Evolutionary conservation across 2,329 filamentous ascomycete genomes (phyloP), one percentile per base, ranked within the genome.

Genomic region (Juglanconis oblonga): DNA sequence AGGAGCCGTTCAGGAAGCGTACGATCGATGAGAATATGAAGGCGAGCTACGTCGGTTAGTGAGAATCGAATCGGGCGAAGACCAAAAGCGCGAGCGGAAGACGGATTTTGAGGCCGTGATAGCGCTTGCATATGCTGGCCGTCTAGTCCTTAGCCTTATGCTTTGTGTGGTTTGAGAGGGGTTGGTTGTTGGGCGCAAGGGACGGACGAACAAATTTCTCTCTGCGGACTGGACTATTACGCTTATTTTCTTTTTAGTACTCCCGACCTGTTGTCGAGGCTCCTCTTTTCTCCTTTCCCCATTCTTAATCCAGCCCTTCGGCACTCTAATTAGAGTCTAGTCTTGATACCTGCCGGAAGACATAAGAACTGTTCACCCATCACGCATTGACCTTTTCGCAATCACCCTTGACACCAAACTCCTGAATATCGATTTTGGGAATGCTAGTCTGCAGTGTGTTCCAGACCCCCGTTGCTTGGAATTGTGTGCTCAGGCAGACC

Each of bases 171-270:
- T 70, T 73, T 69, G 69, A 69, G 69, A 71, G 65, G 69, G 74
- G 68, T 73, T 70, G 71, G 68, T 73, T 69, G 71, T 57, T 60
- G 58, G 58, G 61, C 61, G 61, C 61, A 61, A 29, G 44, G 44
- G 44, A 47, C 17, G 61, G 54, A 71, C 70, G 70, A 74, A 71
- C 70, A 69, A 73, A 67, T 71, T 70, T 71, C 72, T 70, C 66
- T 24, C 24, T 67, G 66, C 69, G 69, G 70, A 68, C 71, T 74
- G 71, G 73, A 74, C 71, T 76, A 66, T 74, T 76, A 70, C 66
- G 65, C 64, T 66, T 73, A 75, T 74, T 76, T 76, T 75, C 68
- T 70, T 76, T 75, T 76, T 78, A 78, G 73, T 78, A 75, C 74
- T 74, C 69, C 70, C 68, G 65, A 64, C 68, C 67, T 68, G 59